Evolutionary conservation across 108 stramenopile genomes (phyloP), one percentile per base, ranked within the genome.

Genomic region (Hondaea fermentalgiana): DNA sequence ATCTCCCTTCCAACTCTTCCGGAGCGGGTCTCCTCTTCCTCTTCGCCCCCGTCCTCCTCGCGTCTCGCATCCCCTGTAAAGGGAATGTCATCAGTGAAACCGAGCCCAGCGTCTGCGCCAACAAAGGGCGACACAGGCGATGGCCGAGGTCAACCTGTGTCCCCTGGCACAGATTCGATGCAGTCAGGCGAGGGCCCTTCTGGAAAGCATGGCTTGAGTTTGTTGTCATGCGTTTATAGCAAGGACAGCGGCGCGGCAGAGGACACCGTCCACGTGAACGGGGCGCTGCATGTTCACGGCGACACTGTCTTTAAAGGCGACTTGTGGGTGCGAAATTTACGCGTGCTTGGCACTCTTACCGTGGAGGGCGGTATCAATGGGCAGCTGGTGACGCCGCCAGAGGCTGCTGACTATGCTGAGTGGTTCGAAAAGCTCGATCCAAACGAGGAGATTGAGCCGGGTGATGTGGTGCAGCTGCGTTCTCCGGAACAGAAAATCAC

Each of bases 341-440:
- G 51, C 6, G 58, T 88, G 12, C 17, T 47, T 4, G 60, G 88
- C 21, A n/a, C 25, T 21, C 10, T 88, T 28, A 16, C 21, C 60
- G 88, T 88, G 29, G 60, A 60, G 25, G 88, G 88, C 47, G 60
- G 21, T 6, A 69, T 88, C 60, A 35, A 64, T 60, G 88, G 88
- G 0, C 58, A 59, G 88, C 8, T 88, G 4, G 60, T 60, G 21
- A 64, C 88, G 23, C 88, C 88, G 21, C 60, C 60, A 5, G 60
- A 42, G 60, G 88, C 88, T 5, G 88, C 88, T 4, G 88, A 88
- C 47, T 88, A 88, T 21, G 88, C 60, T 5, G 88, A 88, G 64
- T 88, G 88, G 88, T 88, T 88, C 47, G 58, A 47, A 21, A 64
- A 60, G 64, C 58, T 29, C 44, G 45, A 60, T 16, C 29, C 58